Evolutionary conservation across 2,329 filamentous ascomycete species (phyloP), one percentile per base, ranked within the genome.

Genomic region (Hymenoscyphus infarciens): DNA sequence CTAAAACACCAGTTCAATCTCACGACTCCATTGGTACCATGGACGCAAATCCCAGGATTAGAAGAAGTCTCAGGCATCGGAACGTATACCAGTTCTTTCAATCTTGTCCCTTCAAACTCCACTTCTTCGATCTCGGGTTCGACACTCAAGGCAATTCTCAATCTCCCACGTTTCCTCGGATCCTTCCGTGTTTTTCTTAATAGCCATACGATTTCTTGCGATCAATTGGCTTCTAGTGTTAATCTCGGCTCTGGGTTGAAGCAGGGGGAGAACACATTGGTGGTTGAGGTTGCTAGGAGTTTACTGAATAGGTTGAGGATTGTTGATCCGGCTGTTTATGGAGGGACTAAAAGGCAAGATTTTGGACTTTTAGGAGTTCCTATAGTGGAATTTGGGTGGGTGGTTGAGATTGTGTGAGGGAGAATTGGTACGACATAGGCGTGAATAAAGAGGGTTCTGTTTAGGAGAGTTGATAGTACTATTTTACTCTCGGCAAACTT

Each of bases 11-110:
- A 29, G 2, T 22, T 52, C 19, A 29, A 33, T 5, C 25, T 59
- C 5, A 49, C 25, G 2, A 8, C 39, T 2, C 57, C 57, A 3
- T 19, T 59, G 5, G 16, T 31, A 19, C 57, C 57, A 31, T 59
- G 57, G 57, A 59, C 57, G 2, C n/a, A 19, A 15, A n/a, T 49
- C 38, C 38, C 25, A 7, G 39, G 19, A 4, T 39, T 52, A 2
- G 10, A 45, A 15, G 57, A 59, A 16, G 57, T 59, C 16, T 59
- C 57, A 10, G 57, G 57, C 11, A 49, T 59, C 16, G 57, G 57
- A 15, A 59, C 39, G 6, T 59, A 59, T 19, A 49, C 57, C 4
- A 59, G 39, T 11, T 29, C 15, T 3, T 59, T 59, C 25, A 19
- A 1, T 5, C 8, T 59, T 11, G 39, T 39, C 10, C 33, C 57